Evolutionary conservation across 148 eudicot genomes (phyloP).

Genomic region (Linanthus parryae): DNA sequence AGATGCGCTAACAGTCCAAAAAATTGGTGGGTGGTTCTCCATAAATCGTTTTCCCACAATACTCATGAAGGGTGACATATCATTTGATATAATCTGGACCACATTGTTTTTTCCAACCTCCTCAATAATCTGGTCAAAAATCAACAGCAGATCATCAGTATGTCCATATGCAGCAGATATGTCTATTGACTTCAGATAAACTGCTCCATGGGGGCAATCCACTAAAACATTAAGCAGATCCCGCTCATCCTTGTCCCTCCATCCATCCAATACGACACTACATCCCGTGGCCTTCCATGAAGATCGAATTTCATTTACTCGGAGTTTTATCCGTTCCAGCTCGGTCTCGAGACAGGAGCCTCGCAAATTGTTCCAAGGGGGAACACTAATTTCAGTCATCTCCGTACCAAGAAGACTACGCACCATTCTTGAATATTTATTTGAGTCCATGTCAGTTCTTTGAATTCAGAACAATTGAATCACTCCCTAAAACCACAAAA

Average conservation of each 20-base stretch:
- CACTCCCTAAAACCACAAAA: too few species aligned
- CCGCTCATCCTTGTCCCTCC: constrained; percentile 48
- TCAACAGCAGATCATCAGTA: constrained; percentile 28
- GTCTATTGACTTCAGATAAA: constrained; percentile 52
- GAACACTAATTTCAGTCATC: too few species aligned
- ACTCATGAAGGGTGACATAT: constrained; percentile 36
- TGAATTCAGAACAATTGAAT: too few species aligned
- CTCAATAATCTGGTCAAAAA: constrained; percentile 44
- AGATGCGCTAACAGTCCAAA: constrained; percentile 59
- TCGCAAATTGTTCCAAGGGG: too few species aligned
- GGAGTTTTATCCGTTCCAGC: too few species aligned
- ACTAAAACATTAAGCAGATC: constrained; percentile 44
- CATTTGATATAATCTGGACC: constrained; percentile 51
- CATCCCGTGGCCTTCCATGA: constrained; percentile 70
- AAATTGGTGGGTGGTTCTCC: constrained; percentile 38
- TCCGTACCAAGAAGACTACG: too few species aligned
- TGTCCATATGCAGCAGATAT: constrained; percentile 37
- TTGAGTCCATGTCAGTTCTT: too few species aligned
- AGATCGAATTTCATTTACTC: too few species aligned
- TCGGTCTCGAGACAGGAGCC: too few species aligned
- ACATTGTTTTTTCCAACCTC: constrained; percentile 57
- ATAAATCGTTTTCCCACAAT: constrained; percentile 33
- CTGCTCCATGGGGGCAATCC: constrained; percentile 52
- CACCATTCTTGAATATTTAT: too few species aligned
- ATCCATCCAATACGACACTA: constrained; percentile 68